Base-by-base conservation (phyloP, 495 filamentous ascomycete genomes). In the Penicillium canescens region DNA sequence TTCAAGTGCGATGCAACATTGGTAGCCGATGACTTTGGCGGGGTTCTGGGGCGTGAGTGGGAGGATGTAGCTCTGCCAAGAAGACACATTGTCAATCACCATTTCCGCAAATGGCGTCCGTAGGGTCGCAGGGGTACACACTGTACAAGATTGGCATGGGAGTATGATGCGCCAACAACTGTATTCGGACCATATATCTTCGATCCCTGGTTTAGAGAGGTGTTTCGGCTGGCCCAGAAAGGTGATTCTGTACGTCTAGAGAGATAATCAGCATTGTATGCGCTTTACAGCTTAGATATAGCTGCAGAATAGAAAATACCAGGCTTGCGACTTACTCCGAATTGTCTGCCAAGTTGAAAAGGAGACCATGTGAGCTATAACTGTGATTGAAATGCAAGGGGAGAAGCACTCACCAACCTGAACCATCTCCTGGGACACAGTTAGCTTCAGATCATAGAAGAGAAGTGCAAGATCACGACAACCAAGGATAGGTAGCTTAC, bases 121-220 rank as follows among this genome's bases (percentile, higher is more conserved):
- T 28, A 20, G 18, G 3, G 6, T 18, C 7, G 4, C 35, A 43
- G 42, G 21, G 82, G 81, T 67, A 92, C 92, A 55, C 89, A 87
- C 71, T 93, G 94, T 53, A 96, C 77, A 61, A 96, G 90, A 73
- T 96, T 92, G 31, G 92, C 89, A 73, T 98, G 95, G 35, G 94
- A 98, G 69, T 98, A 98, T 41, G 92, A 87, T 47, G 94, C 94
- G 49, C 94, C 94, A 39, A 97, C 86, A n/a, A 98, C 89, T 34
- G 91, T 82, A 52, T 80, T 86, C 23, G 82, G 74, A 48, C 92
- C 89, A 66, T 83, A 76, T 37, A 75, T 70, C 64, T 79, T 86
- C 6, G 75, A 60, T 52, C 63, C 61, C 60, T 73, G 72, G 46
- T 67, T 77, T 18, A 69, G 55, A 33, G 76, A 64, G 41, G 64